Conservation (phyloP, 371 early-diverging fungal species). For the Sporodiniella umbellata region DNA sequence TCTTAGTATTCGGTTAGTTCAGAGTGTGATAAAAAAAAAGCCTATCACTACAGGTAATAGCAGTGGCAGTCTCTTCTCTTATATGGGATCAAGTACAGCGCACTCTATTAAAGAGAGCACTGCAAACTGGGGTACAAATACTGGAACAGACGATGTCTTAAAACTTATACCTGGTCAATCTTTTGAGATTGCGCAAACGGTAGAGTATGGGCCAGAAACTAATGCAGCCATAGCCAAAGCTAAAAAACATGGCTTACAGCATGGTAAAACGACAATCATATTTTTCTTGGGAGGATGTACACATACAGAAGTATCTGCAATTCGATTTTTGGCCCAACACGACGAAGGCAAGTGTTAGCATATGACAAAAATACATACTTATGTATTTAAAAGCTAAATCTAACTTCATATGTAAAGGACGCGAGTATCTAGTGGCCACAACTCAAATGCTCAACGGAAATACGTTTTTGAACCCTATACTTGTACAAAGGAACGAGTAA, state of each 20-base stretch:
- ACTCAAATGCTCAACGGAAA: conserved; percentile 87
- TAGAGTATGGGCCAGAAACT: conserved; percentile 54
- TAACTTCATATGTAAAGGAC: conserved; percentile 38
- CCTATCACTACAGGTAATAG: conserved; percentile 16
- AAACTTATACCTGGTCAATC: conserved; percentile 72
- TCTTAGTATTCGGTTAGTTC: conserved; percentile 82
- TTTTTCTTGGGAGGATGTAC: conserved; percentile 97
- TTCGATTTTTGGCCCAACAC: conserved; percentile 79
- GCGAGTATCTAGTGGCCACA: conserved; percentile 83
- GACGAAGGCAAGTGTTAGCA: conserved; percentile 64
- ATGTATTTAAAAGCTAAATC: background rate
- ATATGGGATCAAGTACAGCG: conserved; percentile 22
- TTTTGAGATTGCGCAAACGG: conserved; percentile 74
- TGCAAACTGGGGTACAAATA: conserved; percentile 80
- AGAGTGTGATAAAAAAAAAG: conserved; percentile 64
- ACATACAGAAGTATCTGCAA: conserved; percentile 84
- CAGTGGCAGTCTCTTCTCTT: conserved; percentile 37
- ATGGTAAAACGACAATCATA: conserved; percentile 74
- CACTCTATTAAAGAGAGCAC: conserved; percentile 13
- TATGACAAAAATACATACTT: no score
- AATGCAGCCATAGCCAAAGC: conserved; percentile 49
- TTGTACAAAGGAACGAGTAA: conserved; percentile 27
- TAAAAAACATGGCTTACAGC: conserved; percentile 57
- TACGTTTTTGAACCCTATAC: conserved; percentile 60
- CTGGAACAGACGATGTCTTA: conserved; percentile 80